These are phyloP conservation scores for Phallus indusiatus DNA, from an alignment of 768 basidiomycete species.

Conservation along the genomic window DNA sequence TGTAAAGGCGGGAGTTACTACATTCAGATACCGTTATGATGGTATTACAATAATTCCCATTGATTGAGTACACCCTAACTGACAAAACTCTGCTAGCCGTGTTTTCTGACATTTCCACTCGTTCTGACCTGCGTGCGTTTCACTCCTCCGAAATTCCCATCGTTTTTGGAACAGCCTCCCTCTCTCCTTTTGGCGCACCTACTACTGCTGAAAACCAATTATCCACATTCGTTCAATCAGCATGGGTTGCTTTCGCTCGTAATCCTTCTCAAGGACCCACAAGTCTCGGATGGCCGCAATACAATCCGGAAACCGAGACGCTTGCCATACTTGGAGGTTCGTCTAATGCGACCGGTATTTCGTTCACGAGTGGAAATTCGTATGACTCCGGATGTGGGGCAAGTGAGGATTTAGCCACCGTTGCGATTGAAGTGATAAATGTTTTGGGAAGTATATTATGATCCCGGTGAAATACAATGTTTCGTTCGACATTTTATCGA, in stretches of 20 bases:
- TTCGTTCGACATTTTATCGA: no score
- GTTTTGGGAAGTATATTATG: not conserved
- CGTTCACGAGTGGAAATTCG: not conserved
- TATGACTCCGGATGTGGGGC: not conserved
- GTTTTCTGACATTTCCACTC: not conserved
- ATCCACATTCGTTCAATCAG: conserved; percentile 25
- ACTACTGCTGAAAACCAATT: conserved; percentile 20
- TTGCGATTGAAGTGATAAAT: no score
- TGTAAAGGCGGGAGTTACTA: not conserved
- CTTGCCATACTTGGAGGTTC: not conserved
- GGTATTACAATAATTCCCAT: not conserved
- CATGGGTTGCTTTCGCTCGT: conserved; percentile 33
- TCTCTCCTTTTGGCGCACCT: conserved; percentile 4
- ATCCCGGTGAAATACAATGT: not conserved
- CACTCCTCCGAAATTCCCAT: conserved; percentile 31
- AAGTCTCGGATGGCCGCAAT: conserved; percentile 19
- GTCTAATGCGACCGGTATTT: not conserved
- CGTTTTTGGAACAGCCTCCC: conserved; percentile 23
- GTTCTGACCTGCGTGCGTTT: conserved; percentile 19
- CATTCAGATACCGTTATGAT: not conserved
- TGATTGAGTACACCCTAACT: no score
- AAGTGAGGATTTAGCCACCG: not conserved
- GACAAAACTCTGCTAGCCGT: not conserved
- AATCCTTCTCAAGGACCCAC: conserved; percentile 23
- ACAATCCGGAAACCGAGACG: conserved; percentile 24